Evolutionary conservation across 257 asterid species (phyloP).

Genomic region (Fraxinus cuspidata): DNA sequence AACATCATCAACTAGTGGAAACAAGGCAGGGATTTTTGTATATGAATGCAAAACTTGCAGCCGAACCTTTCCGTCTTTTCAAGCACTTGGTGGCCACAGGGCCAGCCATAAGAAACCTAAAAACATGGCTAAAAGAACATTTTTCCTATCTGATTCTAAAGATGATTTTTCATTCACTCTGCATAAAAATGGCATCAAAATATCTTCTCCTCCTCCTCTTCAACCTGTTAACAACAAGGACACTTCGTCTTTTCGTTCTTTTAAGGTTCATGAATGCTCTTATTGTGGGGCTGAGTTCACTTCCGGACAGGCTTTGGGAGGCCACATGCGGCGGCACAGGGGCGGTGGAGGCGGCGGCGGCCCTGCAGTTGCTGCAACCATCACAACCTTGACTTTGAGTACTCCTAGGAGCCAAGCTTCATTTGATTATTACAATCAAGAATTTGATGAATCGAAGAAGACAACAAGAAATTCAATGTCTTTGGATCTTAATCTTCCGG

Average conservation of each 20-base stretch:
- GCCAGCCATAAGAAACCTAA: constrained; percentile 68
- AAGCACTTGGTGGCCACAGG: constrained; percentile 81
- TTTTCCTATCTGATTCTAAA: constrained; percentile 29
- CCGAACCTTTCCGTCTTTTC: constrained; percentile 59
- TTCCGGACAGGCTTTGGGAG: constrained; percentile 72
- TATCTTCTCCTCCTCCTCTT: constrained; percentile 41
- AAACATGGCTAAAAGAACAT: constrained; percentile 29
- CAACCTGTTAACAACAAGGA: constrained; percentile 38
- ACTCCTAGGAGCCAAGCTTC: constrained; percentile 14
- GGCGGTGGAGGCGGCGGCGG: not conserved
- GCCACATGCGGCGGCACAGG: constrained; percentile 72
- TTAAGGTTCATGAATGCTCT: constrained; percentile 58
- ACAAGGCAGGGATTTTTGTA: constrained; percentile 19
- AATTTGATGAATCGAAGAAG: constrained; percentile 6
- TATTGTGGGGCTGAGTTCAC: constrained; percentile 66
- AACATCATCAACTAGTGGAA: constrained; percentile 12
- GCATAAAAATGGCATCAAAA: constrained; percentile 21
- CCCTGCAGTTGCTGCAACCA: not conserved
- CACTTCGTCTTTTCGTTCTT: constrained; percentile 34
- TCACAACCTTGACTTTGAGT: constrained; percentile 16
- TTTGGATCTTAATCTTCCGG: constrained; percentile 30
- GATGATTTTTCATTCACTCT: constrained; percentile 46
- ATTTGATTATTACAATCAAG: constrained; percentile 1
- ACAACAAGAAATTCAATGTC: constrained; percentile 23
- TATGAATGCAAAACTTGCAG: constrained; percentile 73